phyloP scores from a whole-genome alignment of 192 early-diverging fungal species.

The Coemansia sp. region DNA sequence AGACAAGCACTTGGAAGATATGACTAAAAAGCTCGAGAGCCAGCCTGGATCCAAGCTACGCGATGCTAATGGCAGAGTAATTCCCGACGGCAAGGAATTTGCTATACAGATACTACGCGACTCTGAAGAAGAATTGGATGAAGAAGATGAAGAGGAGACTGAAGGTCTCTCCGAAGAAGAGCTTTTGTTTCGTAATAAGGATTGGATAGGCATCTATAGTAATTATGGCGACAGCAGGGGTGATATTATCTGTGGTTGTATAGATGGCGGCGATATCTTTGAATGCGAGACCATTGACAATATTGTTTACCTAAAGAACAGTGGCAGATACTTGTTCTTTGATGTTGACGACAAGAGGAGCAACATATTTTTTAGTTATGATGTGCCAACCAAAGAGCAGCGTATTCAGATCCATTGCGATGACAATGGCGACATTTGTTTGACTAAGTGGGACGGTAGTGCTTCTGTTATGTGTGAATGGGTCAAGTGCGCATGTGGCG shows the following conservation, averaged over 20 bases:
- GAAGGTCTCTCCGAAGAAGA: too few species aligned
- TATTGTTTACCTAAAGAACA: neutral
- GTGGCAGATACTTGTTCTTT: too few species aligned
- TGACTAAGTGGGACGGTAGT: neutral
- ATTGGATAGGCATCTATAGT: neutral
- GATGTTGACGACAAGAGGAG: too few species aligned
- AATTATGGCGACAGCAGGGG: too few species aligned
- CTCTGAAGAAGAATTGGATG: neutral
- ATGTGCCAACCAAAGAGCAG: neutral
- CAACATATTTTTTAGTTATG: too few species aligned
- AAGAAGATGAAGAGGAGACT: neutral
- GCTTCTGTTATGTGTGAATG: too few species aligned
- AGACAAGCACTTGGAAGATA: too few species aligned
- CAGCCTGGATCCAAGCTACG: too few species aligned
- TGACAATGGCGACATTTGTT: neutral
- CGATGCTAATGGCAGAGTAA: too few species aligned
- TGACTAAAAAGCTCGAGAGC: too few species aligned
- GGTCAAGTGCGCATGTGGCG: too few species aligned
- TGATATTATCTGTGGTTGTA: too few species aligned
- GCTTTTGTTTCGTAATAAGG: neutral
- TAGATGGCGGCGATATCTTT: neutral
- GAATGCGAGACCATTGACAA: constrained; percentile 4
- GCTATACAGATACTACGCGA: neutral
- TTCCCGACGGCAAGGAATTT: neutral
- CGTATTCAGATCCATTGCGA: constrained; percentile 1